These are phyloP conservation scores for Epichloe typhina DNA, from an alignment of 2,329 filamentous ascomycete genomes.

Conservation along the genomic window DNA sequence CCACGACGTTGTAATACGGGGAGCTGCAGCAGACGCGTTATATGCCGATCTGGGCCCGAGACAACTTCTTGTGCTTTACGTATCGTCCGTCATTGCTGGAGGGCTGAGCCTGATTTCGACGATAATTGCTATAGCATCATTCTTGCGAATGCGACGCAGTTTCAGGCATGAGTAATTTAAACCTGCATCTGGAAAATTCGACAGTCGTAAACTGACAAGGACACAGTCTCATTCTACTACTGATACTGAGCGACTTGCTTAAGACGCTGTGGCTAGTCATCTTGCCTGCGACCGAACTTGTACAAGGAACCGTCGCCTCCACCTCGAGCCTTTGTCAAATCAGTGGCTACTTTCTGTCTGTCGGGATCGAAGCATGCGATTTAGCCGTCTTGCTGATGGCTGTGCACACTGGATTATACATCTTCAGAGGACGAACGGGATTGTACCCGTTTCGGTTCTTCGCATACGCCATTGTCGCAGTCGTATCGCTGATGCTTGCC, in stretches of 20 bases:
- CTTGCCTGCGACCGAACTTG: slow-evolving; percentile 47
- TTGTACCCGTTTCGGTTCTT: slow-evolving; percentile 53
- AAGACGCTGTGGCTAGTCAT: slow-evolving; percentile 57
- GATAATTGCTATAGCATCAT: slow-evolving; percentile 53
- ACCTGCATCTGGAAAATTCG: neutral
- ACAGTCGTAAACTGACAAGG: neutral
- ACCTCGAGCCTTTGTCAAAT: slow-evolving; percentile 49
- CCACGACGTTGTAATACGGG: neutral
- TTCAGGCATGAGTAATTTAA: slow-evolving; percentile 48
- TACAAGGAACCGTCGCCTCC: slow-evolving; percentile 34
- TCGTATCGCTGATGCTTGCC: slow-evolving; percentile 47
- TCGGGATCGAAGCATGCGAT: slow-evolving; percentile 59
- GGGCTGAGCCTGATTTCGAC: slow-evolving; percentile 43
- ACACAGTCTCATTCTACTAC: slow-evolving; percentile 55
- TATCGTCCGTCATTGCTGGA: slow-evolving; percentile 26
- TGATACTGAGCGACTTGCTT: slow-evolving; percentile 60
- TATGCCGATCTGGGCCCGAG: neutral
- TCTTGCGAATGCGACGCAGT: slow-evolving; percentile 56
- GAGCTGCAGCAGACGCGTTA: neutral
- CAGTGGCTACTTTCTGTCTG: slow-evolving; percentile 52
- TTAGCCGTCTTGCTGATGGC: slow-evolving; percentile 60
- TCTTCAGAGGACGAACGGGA: slow-evolving; percentile 51
- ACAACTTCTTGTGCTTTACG: slow-evolving; percentile 7
- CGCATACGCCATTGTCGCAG: slow-evolving; percentile 43
- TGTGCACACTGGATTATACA: slow-evolving; percentile 58